A percentile compares a stretch with the other conserved stretches of the same genome.
Evolutionary conservation across 2,329 filamentous ascomycete species (phyloP).

Genomic region (Colletotrichum sp.): DNA sequence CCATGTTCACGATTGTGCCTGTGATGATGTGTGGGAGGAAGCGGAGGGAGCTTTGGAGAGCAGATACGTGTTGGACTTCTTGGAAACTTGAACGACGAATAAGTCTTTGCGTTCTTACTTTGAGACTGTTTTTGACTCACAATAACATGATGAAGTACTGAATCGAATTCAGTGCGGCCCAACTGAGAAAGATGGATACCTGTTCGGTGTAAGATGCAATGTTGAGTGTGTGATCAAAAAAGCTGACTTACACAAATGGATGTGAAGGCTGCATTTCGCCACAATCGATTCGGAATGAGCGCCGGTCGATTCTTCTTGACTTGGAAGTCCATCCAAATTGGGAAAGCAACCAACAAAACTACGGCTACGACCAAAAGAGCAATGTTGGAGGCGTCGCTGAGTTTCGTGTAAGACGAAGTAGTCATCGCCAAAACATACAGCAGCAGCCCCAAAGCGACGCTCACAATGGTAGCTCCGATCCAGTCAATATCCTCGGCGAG

Average conservation of each 20-base stretch:
- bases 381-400: slow-evolving; percentile 46
- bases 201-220: background rate
- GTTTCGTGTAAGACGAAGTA: slow-evolving; percentile 39
- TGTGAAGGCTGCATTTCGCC: slow-evolving; percentile 61
- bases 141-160: slow-evolving; percentile 54
- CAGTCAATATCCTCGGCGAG: slow-evolving; percentile 54
- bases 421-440: slow-evolving; percentile 56
- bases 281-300: slow-evolving; percentile 65
- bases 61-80: slow-evolving; percentile 47
- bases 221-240: background rate
- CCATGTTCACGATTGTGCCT: slow-evolving; percentile 45
- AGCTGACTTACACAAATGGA: slow-evolving; percentile 45
- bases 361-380: slow-evolving; percentile 47
- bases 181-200: slow-evolving; percentile 50
- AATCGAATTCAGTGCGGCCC: slow-evolving; percentile 50
- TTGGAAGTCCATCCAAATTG: slow-evolving; percentile 59
- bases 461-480: slow-evolving; percentile 52
- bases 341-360: slow-evolving; percentile 51
- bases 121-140: slow-evolving; percentile 30
- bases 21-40: slow-evolving; percentile 52
- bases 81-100: slow-evolving; percentile 45
- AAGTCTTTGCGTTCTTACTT: slow-evolving; percentile 2
- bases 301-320: slow-evolving; percentile 52
- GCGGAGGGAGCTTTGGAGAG: slow-evolving; percentile 50
- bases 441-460: slow-evolving; percentile 50